These are phyloP conservation scores for Urochloa ruziziensis DNA, from an alignment of 176 grass and related monocot genomes.

Conservation along the genomic window DNA sequence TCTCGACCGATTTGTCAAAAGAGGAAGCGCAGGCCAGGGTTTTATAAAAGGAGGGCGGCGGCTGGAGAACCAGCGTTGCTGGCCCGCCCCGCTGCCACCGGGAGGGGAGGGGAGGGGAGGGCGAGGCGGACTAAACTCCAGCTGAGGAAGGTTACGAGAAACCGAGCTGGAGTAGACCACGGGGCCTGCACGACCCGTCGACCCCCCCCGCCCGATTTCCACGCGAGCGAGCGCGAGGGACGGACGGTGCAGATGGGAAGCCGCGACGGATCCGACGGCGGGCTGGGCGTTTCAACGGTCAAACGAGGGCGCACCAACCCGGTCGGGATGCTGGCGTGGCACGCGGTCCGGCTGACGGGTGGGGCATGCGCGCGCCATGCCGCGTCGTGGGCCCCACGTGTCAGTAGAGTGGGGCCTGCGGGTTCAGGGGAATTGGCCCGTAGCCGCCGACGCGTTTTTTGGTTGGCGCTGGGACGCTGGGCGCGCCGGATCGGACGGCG, in stretches of 20 bases:
- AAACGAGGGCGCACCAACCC: constrained; percentile 24
- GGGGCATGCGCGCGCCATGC: not conserved
- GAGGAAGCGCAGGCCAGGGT: not conserved
- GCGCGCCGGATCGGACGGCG: not conserved
- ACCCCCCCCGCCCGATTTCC: not conserved
- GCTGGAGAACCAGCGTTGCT: not conserved
- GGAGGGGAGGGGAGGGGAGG: too few relatives aligned
- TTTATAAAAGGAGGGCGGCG: constrained; percentile 26
- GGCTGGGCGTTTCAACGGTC: not conserved
- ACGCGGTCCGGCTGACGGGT: not conserved
- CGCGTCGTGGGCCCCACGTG: not conserved
- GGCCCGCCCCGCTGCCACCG: too few relatives aligned
- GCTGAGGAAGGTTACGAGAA: constrained; percentile 48
- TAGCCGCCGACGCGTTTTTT: constrained; percentile 34
- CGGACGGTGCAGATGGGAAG: constrained; percentile 17
- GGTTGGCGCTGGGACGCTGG: not conserved
- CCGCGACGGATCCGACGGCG: constrained; percentile 25
- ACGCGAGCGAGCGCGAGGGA: not conserved
- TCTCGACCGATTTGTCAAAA: constrained; percentile 17
- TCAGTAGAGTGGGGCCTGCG: too few relatives aligned
- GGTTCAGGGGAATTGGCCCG: not conserved
- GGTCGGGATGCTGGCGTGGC: not conserved
- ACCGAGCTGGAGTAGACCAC: constrained; percentile 5
- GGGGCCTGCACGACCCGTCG: not conserved
- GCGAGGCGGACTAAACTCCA: not conserved